Evolutionary conservation across 768 basidiomycete species (phyloP).

Genomic region (Panus rudis): DNA sequence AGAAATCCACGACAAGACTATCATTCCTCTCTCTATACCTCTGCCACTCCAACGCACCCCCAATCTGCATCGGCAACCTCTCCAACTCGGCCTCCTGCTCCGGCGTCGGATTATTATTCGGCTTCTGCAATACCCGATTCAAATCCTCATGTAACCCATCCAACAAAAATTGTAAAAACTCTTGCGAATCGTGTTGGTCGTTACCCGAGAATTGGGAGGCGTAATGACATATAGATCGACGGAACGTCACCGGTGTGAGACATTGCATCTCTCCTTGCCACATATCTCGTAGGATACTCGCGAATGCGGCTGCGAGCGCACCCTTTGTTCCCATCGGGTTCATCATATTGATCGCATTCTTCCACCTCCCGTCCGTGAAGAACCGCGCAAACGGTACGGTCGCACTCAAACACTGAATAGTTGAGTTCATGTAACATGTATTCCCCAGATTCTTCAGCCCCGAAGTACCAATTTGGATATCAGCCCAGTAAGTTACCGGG

Average conservation of each 20-base stretch:
- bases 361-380: slow-evolving; percentile 85
- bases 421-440: slow-evolving; percentile 99
- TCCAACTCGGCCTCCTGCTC: slow-evolving; percentile 88
- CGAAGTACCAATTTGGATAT: slow-evolving; percentile 68
- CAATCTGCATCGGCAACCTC: slow-evolving; percentile 76
- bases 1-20: slow-evolving; percentile 91
- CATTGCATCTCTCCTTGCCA: slow-evolving; percentile 84
- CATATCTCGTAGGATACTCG: slow-evolving; percentile 75
- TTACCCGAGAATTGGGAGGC: slow-evolving; percentile 73
- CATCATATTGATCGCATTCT: slow-evolving; percentile 71
- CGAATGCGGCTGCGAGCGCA: slow-evolving; percentile 72
- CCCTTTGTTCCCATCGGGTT: slow-evolving; percentile 90
- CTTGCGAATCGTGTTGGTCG: slow-evolving; percentile 96
- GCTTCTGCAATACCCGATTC: slow-evolving; percentile 79
- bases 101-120: slow-evolving; percentile 54
- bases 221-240: slow-evolving; percentile 57
- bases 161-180: slow-evolving; percentile 89
- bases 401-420: slow-evolving; percentile 92
- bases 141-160: slow-evolving; percentile 96
- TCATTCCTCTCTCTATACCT: slow-evolving; percentile 87
- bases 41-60: slow-evolving; percentile 89
- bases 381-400: slow-evolving; percentile 90
- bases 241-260: slow-evolving; percentile 74
- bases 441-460: slow-evolving; percentile 95
- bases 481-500: slow-evolving; percentile 79